phyloP scores from a whole-genome alignment of 805 yeast genomes.

The Komagataella kurtzmanii region DNA sequence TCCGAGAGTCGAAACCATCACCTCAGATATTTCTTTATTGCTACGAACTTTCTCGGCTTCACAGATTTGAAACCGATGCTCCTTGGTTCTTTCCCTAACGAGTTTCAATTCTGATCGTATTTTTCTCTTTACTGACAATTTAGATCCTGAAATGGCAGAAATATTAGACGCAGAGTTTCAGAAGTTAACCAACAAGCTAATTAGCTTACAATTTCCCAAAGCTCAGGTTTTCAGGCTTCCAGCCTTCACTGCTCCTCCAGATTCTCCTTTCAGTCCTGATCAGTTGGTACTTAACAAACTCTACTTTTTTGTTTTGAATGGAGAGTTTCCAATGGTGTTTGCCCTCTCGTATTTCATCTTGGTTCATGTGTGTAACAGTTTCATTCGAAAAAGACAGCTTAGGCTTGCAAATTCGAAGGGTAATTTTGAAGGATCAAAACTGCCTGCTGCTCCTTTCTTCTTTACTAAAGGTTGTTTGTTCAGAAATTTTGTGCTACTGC shows the following conservation, averaged over 20 bases:
- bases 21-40: background rate
- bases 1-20: background rate
- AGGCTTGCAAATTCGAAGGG: conserved; percentile 11
- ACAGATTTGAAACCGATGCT: too few species aligned
- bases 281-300: conserved; percentile 15
- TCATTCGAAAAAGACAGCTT: conserved; percentile 33
- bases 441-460: conserved; percentile 40
- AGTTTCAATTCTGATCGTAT: too few species aligned
- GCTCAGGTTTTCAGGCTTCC: conserved; percentile 15
- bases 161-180: background rate
- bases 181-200: background rate
- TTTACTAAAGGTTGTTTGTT: conserved; percentile 32
- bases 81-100: background rate
- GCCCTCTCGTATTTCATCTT: conserved; percentile 43
- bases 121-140: too few species aligned
- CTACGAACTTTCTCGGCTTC: too few species aligned
- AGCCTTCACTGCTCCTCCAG: conserved; percentile 11
- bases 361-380: conserved; percentile 41
- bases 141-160: background rate
- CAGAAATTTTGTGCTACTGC: conserved; percentile 42
- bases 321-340: conserved; percentile 39
- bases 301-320: conserved; percentile 30
- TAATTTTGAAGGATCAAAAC: conserved; percentile 12
- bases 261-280: conserved; percentile 12
- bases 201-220: conserved; percentile 11